Base-by-base conservation (phyloP, 2,329 filamentous ascomycete species). In the Zymoseptoria tritici region DNA sequence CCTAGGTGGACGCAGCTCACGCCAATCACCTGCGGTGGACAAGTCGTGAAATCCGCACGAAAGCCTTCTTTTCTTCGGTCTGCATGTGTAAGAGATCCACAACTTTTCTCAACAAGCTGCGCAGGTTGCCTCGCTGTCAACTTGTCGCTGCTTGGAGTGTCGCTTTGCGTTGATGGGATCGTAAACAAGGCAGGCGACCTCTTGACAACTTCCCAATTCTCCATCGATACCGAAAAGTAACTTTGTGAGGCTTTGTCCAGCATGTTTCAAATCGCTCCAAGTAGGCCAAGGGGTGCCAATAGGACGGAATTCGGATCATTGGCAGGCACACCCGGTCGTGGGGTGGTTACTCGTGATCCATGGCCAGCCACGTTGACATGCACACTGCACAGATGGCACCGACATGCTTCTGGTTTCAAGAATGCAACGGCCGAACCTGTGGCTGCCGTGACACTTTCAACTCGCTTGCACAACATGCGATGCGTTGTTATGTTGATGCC, bases 321-420 rank as follows among this genome's bases (percentile, higher is more conserved):
- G 64, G 60, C 58, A 65, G 62, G 60, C 36, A 64, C 63, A 55
- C 20, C 56, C 22, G 36, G 55, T 42, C 36, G 36, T 16, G 11
- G 49, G 50, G 46, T 54, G 51, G n/a, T n/a, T n/a, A n/a, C n/a
- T n/a, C n/a, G 56, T 60, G 55, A 58, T 20, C 60, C 57, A 50
- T 56, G 22, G 55, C 54, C 56, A 42, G 57, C 56, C 60, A 60
- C 60, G 56, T 56, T 57, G 60, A 56, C 58, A 56, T 62, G 56
- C 58, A 62, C 58, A 42, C 11, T 13, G 60, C 58, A 56, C 24
- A 60, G 13, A 19, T 24, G 22, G 51, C 57, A 20, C 55, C 36
- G 52, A 29, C 26, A 49, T 52, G 55, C 22, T 49, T 54, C 55
- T 60, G 55, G 52, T 49, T 58, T 49, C 52, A 57, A 52, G 31